Base-by-base conservation (phyloP, 2,329 filamentous ascomycete genomes). In the Xylariaceae sp. region DNA sequence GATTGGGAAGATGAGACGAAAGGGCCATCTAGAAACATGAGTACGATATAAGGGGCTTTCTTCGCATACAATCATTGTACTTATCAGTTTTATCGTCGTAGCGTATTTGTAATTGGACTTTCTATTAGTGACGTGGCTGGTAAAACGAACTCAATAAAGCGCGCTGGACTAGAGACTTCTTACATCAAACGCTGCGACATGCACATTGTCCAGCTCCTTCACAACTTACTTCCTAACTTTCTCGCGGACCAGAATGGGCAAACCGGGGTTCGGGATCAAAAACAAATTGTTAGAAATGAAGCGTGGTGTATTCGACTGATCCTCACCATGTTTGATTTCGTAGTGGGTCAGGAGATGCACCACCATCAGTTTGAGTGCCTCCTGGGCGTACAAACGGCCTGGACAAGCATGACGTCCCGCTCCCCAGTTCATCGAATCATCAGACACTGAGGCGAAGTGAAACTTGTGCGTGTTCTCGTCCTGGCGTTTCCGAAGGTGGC, bases 381-480 rank as follows among this genome's bases (percentile, higher is more conserved):
- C 48, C 28, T 52, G 45, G 3, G 48, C 55, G 38, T 53, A 44
- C 42, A 51, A 53, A n/a, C 52, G 42, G 7, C 55, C 51, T 2
- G 55, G 47, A 31, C 49, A 57, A 3, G 52, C 52, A 31, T 54
- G 55, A 3, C 28, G 34, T 12, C 51, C 51, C 13, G 38, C 42
- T 7, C 54, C 56, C 42, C 48, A 57, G 19, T 19, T 44, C 16
- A 55, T 5, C 41, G 43, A 40, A 28, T 55, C 51, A 13, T 54
- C 49, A 6, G 34, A 46, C 9, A 47, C 46, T 6, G 54, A 59
- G 1, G 56, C 54, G 41, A 59, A 56, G 45, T 57, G 51, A 40
- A 45, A 57, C 44, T 47, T 53, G 16, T 47, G 31, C 5, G 44
- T 42, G 43, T 52, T 41, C 31, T 10, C 10, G 10, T 22, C 22